These are phyloP conservation scores for Diospyros lotus DNA, from an alignment of 148 eudicot genomes.

Conservation along the genomic window DNA sequence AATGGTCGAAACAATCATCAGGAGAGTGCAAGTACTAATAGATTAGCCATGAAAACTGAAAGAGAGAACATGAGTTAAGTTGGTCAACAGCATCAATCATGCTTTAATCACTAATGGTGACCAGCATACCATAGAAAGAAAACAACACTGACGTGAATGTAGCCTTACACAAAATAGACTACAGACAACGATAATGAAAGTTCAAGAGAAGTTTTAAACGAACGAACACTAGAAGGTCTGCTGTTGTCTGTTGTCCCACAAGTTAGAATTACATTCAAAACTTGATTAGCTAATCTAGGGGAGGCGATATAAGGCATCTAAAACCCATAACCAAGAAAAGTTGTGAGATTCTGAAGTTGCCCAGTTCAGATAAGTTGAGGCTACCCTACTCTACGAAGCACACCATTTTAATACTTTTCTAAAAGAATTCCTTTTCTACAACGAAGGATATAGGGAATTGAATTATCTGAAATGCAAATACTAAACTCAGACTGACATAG, in stretches of 20 bases:
- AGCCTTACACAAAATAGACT: background rate
- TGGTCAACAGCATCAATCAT: background rate
- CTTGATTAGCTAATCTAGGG: background rate
- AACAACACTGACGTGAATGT: background rate
- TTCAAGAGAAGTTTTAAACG: background rate
- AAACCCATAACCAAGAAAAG: background rate
- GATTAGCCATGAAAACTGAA: background rate
- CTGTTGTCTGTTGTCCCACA: too few species aligned
- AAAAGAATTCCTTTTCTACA: background rate
- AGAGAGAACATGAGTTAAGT: too few species aligned
- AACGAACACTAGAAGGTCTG: too few species aligned
- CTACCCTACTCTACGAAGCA: background rate
- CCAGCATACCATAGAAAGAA: too few species aligned
- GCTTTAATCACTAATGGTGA: too few species aligned
- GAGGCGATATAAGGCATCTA: background rate
- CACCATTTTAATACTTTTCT: background rate
- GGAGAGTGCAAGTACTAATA: background rate
- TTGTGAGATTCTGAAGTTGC: background rate
- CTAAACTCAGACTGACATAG: background rate
- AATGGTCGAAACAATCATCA: background rate
- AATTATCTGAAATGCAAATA: background rate
- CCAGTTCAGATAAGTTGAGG: background rate
- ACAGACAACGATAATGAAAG: background rate
- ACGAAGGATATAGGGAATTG: background rate
- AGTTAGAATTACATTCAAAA: background rate